Evolutionary conservation across 1,139 yeast species (phyloP).

Genomic region (Hanseniaspora gamundiae): DNA sequence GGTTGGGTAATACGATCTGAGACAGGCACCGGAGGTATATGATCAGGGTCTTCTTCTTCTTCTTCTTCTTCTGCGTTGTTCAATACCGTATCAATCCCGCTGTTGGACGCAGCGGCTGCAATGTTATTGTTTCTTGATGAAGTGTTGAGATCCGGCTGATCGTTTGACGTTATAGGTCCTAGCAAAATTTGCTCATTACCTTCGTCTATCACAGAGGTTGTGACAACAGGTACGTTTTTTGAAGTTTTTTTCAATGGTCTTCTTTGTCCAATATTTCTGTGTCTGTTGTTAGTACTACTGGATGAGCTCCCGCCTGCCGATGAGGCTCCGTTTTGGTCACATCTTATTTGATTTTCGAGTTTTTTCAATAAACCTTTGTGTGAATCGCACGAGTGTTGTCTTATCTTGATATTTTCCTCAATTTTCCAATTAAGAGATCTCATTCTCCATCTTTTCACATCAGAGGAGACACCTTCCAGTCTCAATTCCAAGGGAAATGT

Average conservation of each 20-base stretch:
- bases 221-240: background rate
- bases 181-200: constrained; percentile 4
- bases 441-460: constrained; percentile 79
- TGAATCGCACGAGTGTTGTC: constrained; percentile 42
- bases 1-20: constrained; percentile 1
- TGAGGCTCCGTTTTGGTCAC: constrained; percentile 16
- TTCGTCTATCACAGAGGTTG: constrained; percentile 6
- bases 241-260: constrained; percentile 2
- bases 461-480: constrained; percentile 61
- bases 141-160: background rate
- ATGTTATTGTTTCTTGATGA: too few species aligned
- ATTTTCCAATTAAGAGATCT: constrained; percentile 79
- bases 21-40: background rate
- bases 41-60: background rate
- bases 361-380: constrained; percentile 40
- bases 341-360: constrained; percentile 34
- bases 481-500: constrained; percentile 72
- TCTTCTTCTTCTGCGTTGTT: background rate
- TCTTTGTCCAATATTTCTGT: constrained; percentile 4
- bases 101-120: too few species aligned
- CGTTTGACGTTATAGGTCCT: background rate
- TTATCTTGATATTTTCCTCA: constrained; percentile 66
- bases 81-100: background rate
- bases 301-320: background rate
- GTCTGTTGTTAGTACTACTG: background rate